Base-by-base conservation (phyloP, 371 early-diverging fungal species). In the Quaeritorhiza haematococci region DNA sequence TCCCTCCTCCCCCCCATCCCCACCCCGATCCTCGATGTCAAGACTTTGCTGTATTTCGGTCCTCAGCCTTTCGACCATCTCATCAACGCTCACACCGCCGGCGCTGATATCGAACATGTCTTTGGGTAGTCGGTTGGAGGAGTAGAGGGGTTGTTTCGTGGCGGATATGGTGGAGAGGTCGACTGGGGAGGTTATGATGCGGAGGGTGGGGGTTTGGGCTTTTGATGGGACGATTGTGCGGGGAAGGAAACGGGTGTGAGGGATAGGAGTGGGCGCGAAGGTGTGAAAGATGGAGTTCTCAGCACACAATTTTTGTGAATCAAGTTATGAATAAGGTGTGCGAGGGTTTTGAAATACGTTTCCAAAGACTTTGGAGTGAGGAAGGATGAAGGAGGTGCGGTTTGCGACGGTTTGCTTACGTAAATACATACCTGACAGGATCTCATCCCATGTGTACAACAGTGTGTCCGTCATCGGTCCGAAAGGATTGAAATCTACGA, bases 401-500 rank as follows among this genome's bases (percentile, higher is more conserved):
- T n/a, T n/a, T 32, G 58, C 33, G 61, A 54, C 17, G 60, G 27
- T 49, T 61, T 67, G 55, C 55, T 61, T 65, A 51, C 41, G 4
- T n/a, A 44, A 27, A 34, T 8, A 57, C 67, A 62, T 69, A 78
- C 80, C 73, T 30, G 55, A 55, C 42, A 83, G 57, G 8, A 94
- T 67, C 62, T 93, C 93, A 5, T 69, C 60, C 94, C 94, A 94
- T 17, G 69, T 67, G 63, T 81, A 94, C 15, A 96, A 68, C 13
- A 91, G 72, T 17, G 86, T 60, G 59, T 96, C 94, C 0, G 94
- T 92, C 1, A 78, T 72, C 32, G 74, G 71, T 33, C 79, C 73
- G 63, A 90, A 89, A 0, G 92, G 92, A 62, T 93, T 92, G 64
- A 96, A 89, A 69, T 96, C 96, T 2, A 96, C 71, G 4, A 96